Base-by-base conservation (phyloP, 306 rosid genomes). In the Fragaria ananassa region DNA sequence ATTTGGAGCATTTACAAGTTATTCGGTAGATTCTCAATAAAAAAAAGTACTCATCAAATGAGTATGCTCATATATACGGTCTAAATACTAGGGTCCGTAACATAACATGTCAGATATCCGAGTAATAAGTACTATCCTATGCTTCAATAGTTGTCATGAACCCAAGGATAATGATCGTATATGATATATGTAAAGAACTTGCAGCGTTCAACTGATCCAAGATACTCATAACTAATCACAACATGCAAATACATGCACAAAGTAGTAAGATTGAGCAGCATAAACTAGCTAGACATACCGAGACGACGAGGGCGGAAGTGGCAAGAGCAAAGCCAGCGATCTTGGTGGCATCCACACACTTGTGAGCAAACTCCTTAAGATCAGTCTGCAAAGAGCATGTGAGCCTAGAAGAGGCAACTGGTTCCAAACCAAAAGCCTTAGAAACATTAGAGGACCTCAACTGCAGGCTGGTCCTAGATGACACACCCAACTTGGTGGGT, bases 311-410 rank as follows among this genome's bases (percentile, higher is more conserved):
- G 73, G 99, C 98, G 68, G 99, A 96, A 70, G 99, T 91, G 67
- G 98, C 99, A 74, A 96, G 99, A 58, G 99, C 97, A 46, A 96
- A 86, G 15, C 99, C 98, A 3, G 99, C 98, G 65, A 96, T 83
- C 83, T 96, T 96, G 71, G 97, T 74, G 64, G 93, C 99, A 5
- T 96, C 93, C 13, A 82, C 78, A 79, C 83, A 92, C 69, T 89
- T 96, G 18, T 85, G 78, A 57, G 96, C 83, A 14, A 96, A 81
- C 61, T 96, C 98, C 79, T 92, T 91, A 50, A 88, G 56, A 78
- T 88, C 86, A 44, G 87, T 57, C 23, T 84, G 86, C 46, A 86
- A 77, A 65, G 93, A 88, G 80, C 93, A 89, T n/a, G 90, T 72
- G 54, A 86, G 65, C 42, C 88, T 70, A n/a, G 81, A 76, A 25